These are phyloP conservation scores for Zalaria sp. DNA, from an alignment of 2,329 filamentous ascomycete genomes.

Conservation along the genomic window DNA sequence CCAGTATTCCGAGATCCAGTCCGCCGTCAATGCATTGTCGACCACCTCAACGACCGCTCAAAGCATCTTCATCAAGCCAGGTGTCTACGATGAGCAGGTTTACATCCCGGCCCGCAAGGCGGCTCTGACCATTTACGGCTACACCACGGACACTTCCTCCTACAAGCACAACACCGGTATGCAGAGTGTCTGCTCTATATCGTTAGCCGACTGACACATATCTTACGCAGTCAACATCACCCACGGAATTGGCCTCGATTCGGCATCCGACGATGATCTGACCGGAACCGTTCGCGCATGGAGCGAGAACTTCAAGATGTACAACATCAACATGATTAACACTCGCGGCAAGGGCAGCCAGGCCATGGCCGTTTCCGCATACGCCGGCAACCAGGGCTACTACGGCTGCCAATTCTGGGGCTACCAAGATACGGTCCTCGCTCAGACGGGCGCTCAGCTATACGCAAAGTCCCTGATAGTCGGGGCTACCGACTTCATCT, in stretches of 20 bases:
- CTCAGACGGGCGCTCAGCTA: conserved; percentile 37
- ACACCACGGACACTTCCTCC: conserved; percentile 36
- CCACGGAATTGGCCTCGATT: conserved; percentile 30
- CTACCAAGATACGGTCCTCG: conserved; percentile 42
- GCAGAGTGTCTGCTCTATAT: too few species aligned
- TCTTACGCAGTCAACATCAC: conserved; percentile 35
- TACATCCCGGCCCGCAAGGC: conserved; percentile 35
- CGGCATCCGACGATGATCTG: conserved; percentile 37
- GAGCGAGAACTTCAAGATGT: conserved; percentile 41
- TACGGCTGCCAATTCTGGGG: conserved; percentile 42
- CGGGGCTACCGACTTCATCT: conserved; percentile 47
- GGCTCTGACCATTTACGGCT: conserved; percentile 43
- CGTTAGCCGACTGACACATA: too few species aligned
- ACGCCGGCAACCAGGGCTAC: conserved; percentile 39
- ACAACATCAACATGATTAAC: conserved; percentile 48
- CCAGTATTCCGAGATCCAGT: conserved; percentile 37
- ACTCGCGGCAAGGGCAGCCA: conserved; percentile 33
- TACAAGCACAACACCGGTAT: conserved; percentile 37
- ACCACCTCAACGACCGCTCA: conserved; percentile 34
- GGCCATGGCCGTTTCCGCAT: conserved; percentile 39
- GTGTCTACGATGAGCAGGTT: conserved; percentile 49
- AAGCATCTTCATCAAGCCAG: conserved; percentile 48
- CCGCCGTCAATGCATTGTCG: conserved; percentile 45
- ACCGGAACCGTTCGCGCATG: conserved; percentile 36
- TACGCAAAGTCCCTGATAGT: conserved; percentile 44